phyloP scores from a whole-genome alignment of 345 rosid genomes.

The Psidium guajava region DNA sequence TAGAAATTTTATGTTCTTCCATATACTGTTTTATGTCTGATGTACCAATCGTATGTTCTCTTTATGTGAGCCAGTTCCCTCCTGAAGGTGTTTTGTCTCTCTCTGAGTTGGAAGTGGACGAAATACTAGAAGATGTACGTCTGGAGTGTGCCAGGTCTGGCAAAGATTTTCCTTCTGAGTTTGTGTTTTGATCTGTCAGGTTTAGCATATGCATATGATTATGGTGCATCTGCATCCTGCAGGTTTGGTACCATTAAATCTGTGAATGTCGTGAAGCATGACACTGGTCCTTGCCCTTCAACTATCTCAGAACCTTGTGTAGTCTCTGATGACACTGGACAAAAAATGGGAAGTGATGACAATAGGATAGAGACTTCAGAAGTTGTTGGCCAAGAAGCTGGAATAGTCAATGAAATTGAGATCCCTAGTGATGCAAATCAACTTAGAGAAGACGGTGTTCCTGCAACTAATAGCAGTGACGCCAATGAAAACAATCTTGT shows the following conservation, averaged over 20 bases:
- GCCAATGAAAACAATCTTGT: slow-evolving; percentile 12
- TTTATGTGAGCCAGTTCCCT: slow-evolving; percentile 38
- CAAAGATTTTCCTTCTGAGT: slow-evolving; percentile 9
- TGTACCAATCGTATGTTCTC: not conserved
- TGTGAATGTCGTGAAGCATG: slow-evolving; percentile 43
- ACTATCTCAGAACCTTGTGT: not conserved
- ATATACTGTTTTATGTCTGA: not conserved
- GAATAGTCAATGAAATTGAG: slow-evolving; percentile 2
- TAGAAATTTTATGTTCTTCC: not conserved
- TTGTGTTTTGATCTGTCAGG: not conserved
- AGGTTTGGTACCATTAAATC: slow-evolving; percentile 90
- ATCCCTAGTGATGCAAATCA: not conserved
- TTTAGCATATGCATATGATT: not conserved
- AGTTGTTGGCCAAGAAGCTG: not conserved
- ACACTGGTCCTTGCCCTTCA: not conserved
- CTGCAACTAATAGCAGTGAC: slow-evolving; percentile 1
- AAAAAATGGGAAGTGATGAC: not conserved
- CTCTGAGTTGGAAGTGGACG: slow-evolving; percentile 53
- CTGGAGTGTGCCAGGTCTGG: slow-evolving; percentile 77
- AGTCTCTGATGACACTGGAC: not conserved
- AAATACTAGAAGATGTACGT: slow-evolving; percentile 74
- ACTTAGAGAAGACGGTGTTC: slow-evolving; percentile 4
- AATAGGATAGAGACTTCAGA: not conserved
- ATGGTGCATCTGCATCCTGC: slow-evolving; percentile 18
- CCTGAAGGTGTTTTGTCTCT: slow-evolving; percentile 36